Conservation (phyloP, 2,329 filamentous ascomycete species). For the Ceratocystiopsis minuta region DNA sequence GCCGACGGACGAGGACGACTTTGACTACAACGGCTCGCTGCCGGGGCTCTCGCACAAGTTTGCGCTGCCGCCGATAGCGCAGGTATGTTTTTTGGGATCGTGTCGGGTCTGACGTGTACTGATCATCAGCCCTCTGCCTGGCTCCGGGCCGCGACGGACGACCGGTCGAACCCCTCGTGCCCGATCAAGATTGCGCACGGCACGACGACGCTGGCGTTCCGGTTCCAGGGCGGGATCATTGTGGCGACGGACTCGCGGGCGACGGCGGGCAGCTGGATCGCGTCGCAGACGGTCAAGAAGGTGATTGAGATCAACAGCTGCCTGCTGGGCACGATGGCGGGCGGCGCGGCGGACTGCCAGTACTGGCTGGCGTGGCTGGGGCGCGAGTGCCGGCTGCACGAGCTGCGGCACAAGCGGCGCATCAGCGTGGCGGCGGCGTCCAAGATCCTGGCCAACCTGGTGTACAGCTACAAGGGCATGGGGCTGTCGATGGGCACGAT, state of each 20-base stretch:
- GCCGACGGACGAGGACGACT: slow-evolving; percentile 56
- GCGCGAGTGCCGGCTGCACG: slow-evolving; percentile 97
- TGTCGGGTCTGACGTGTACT: no score
- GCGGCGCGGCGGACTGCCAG: slow-evolving; percentile 96
- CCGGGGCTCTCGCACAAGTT: slow-evolving; percentile 81
- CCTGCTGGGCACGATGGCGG: slow-evolving; percentile 93
- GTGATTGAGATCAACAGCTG: slow-evolving; percentile 96
- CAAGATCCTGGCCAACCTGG: slow-evolving; percentile 96
- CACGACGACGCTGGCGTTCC: slow-evolving; percentile 92
- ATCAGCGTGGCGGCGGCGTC: slow-evolving; percentile 94
- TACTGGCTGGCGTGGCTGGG: slow-evolving; percentile 98
- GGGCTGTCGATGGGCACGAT: slow-evolving; percentile 98
- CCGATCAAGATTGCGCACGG: slow-evolving; percentile 99
- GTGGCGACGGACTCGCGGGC: slow-evolving; percentile 95
- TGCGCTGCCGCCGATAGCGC: slow-evolving; percentile 79
- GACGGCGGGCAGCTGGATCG: slow-evolving; percentile 97
- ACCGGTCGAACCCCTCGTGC: slow-evolving; percentile 88
- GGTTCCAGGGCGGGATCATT: slow-evolving; percentile 96
- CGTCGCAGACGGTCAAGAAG: slow-evolving; percentile 99
- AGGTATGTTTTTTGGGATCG: slow-evolving; percentile 36
- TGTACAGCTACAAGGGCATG: slow-evolving; percentile 98
- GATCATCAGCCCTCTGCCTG: slow-evolving; percentile 59
- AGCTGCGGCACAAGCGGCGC: slow-evolving; percentile 96
- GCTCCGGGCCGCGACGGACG: slow-evolving; percentile 93
- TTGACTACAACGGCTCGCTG: slow-evolving; percentile 51